Percentiles rank a stretch among this genome's conserved stretches.
phyloP scores from a whole-genome alignment of 768 basidiomycete genomes.

The Suillus tomentosus region DNA sequence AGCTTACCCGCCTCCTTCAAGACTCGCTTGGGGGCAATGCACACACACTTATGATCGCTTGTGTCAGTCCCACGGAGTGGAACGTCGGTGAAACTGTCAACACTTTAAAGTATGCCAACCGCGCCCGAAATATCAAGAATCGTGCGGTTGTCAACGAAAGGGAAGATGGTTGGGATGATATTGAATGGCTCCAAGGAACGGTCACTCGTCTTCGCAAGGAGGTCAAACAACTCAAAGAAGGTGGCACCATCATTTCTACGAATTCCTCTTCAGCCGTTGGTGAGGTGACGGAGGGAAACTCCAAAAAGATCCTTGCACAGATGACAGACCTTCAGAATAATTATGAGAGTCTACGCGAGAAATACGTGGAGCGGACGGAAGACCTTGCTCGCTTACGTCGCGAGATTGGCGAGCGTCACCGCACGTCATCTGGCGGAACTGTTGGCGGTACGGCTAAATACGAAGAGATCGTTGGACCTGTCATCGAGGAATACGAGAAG shows the following conservation, averaged over 20 bases:
- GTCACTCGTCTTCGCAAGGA: slow-evolving; percentile 87
- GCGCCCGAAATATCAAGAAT: slow-evolving; percentile 97
- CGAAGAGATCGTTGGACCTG: slow-evolving; percentile 93
- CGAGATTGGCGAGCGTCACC: slow-evolving; percentile 76
- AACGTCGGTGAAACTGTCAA: slow-evolving; percentile 93
- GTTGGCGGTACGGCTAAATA: slow-evolving; percentile 74
- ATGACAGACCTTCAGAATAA: slow-evolving; percentile 84
- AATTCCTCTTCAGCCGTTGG: slow-evolving; percentile 28
- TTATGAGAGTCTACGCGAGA: slow-evolving; percentile 80
- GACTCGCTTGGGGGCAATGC: slow-evolving; percentile 98
- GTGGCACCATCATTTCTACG: slow-evolving; percentile 38
- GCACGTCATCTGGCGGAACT: slow-evolving; percentile 57
- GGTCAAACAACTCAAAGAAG: slow-evolving; percentile 76
- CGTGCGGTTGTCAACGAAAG: slow-evolving; percentile 88
- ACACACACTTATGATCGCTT: slow-evolving; percentile 98
- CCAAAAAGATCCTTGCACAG: slow-evolving; percentile 77
- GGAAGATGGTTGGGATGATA: slow-evolving; percentile 98
- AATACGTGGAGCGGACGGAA: slow-evolving; percentile 86
- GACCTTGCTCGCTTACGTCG: slow-evolving; percentile 80
- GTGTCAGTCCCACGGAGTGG: slow-evolving; percentile 94
- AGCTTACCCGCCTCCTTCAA: slow-evolving; percentile 76
- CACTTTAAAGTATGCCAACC: slow-evolving; percentile 95
- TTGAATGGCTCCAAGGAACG: slow-evolving; percentile 92
- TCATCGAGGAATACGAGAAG: slow-evolving; percentile 99
- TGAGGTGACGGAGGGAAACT: slow-evolving; percentile 58